Percentiles rank a stretch among this genome's conserved stretches.
These are phyloP conservation scores for Rhododendron griersonianum DNA, from an alignment of 148 eudicot genomes.

Conservation along the genomic window DNA sequence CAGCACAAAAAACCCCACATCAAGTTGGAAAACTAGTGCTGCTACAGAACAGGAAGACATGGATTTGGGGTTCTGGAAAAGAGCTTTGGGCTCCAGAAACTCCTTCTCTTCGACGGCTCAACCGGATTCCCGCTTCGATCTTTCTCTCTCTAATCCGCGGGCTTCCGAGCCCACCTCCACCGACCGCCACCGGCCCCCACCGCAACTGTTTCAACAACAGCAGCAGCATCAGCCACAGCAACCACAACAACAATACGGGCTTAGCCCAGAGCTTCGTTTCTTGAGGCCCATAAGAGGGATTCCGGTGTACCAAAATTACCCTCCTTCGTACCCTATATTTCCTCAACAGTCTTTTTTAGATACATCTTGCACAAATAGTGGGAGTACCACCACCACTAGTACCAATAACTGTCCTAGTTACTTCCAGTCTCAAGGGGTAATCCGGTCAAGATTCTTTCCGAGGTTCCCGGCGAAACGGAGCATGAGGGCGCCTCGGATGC, in stretches of 20 bases:
- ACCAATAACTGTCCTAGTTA: not conserved
- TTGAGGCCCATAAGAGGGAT: constrained; percentile 83
- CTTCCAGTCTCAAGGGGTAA: constrained; percentile 34
- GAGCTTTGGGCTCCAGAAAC: constrained; percentile 38
- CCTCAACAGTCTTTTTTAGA: constrained; percentile 9
- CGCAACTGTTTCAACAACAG: not conserved
- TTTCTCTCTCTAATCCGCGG: constrained; percentile 29
- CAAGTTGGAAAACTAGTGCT: constrained; percentile 27
- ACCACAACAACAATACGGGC: constrained; percentile 19
- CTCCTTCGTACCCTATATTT: constrained; percentile 36
- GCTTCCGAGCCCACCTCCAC: not conserved
- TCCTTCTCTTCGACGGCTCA: constrained; percentile 8
- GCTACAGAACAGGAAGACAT: constrained; percentile 22
- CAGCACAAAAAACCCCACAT: constrained; percentile 40
- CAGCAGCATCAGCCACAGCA: not conserved
- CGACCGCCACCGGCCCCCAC: constrained; percentile 12
- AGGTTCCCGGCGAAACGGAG: constrained; percentile 78
- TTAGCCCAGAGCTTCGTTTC: constrained; percentile 37
- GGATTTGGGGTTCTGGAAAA: constrained; percentile 56
- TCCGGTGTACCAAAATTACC: constrained; percentile 73
- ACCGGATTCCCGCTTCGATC: constrained; percentile 16
- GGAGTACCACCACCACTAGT: not conserved
- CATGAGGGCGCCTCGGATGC: constrained; percentile 95
- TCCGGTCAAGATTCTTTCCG: constrained; percentile 63
- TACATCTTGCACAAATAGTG: constrained; percentile 9